phyloP scores from a whole-genome alignment of 2,329 filamentous ascomycete species.

The Cytospora mali region DNA sequence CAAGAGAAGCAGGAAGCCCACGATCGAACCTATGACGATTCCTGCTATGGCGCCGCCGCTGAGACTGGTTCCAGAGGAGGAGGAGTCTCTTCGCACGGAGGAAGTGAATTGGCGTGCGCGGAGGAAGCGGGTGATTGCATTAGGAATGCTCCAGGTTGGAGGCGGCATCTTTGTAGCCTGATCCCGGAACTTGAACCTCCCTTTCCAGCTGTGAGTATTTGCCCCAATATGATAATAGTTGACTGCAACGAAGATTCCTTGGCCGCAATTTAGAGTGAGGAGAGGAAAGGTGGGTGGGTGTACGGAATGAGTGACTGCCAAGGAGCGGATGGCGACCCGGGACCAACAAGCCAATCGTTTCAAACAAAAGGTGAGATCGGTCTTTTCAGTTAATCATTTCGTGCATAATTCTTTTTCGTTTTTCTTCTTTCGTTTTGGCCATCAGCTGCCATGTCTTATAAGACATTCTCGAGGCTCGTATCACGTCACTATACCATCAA shows the following conservation, averaged over 20 bases:
- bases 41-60: conserved; percentile 54
- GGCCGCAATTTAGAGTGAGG: no score
- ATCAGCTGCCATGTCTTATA: neutral
- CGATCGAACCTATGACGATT: conserved; percentile 53
- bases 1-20: conserved; percentile 47
- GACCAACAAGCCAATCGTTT: neutral
- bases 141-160: neutral
- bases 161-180: neutral
- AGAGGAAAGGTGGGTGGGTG: neutral
- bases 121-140: neutral
- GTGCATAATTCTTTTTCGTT: neutral
- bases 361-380: neutral
- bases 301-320: neutral
- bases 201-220: no score
- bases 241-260: no score
- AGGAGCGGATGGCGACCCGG: neutral
- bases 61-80: conserved; percentile 35
- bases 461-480: neutral
- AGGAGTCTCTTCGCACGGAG: conserved; percentile 35
- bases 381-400: neutral
- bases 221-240: no score
- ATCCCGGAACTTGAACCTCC: neutral
- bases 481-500: neutral
- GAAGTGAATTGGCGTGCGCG: conserved; percentile 34
- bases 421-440: neutral